These are phyloP conservation scores for Zymoseptoria tritici DNA, from an alignment of 2,329 filamentous ascomycete species.

Conservation along the genomic window DNA sequence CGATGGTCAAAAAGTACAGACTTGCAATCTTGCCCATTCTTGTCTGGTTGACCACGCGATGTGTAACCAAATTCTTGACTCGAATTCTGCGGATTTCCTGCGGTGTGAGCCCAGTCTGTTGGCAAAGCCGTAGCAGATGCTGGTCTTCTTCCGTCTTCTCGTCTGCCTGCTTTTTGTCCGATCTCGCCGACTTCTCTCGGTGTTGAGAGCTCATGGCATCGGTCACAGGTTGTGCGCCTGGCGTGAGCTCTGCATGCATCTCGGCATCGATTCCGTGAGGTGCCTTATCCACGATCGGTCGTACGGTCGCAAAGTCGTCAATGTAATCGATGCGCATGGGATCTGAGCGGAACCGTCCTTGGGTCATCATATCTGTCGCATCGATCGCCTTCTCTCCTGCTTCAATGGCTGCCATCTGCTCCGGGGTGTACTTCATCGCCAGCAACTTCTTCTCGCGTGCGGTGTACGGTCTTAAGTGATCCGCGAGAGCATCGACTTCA, in stretches of 20 bases:
- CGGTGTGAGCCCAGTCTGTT: conserved; percentile 49
- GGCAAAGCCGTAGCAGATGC: conserved; percentile 45
- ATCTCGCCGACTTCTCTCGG: conserved; percentile 7
- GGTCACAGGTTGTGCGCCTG: conserved; percentile 41
- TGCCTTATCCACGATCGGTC: conserved; percentile 66
- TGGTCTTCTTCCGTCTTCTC: conserved; percentile 30
- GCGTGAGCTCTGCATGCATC: conserved; percentile 42
- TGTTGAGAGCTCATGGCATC: not conserved
- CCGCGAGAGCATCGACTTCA: conserved; percentile 12
- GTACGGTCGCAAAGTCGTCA: conserved; percentile 72
- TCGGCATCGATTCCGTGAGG: conserved; percentile 42
- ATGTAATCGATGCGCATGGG: conserved; percentile 66
- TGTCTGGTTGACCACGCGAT: conserved; percentile 83
- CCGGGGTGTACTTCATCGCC: conserved; percentile 62
- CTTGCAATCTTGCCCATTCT: conserved; percentile 87
- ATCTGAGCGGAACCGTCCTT: conserved; percentile 66
- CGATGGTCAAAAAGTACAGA: conserved; percentile 67
- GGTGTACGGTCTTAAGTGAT: conserved; percentile 48
- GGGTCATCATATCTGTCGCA: conserved; percentile 63
- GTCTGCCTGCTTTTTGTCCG: conserved; percentile 34
- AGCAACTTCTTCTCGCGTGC: conserved; percentile 57
- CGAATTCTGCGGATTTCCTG: conserved; percentile 47
- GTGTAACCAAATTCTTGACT: conserved; percentile 65
- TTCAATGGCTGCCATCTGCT: conserved; percentile 74
- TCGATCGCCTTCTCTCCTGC: conserved; percentile 72